Base-by-base conservation (phyloP, 257 asterid species). In the Coffea eugenioides region DNA sequence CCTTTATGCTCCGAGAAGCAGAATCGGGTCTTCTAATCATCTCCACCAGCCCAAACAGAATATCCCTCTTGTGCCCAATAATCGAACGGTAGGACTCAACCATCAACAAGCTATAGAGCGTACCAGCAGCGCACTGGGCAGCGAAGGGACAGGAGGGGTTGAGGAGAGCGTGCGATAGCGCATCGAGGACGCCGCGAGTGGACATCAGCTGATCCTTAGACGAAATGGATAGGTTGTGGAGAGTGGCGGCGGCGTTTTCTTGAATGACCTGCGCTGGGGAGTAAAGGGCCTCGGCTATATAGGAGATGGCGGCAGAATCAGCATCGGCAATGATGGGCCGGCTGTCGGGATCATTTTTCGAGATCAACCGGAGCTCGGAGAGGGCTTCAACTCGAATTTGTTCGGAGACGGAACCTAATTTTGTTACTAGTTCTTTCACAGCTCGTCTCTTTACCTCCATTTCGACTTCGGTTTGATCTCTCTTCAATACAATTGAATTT, bases 171-270 rank as follows among this genome's bases (percentile, higher is more conserved):
- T 95, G 98, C 48, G 99, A 95, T n/a, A 93, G 91, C 48, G 99
- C 95, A 87, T 95, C 99, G 70, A 95, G 99, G 8, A 92, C 82
- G 49, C 95, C 97, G 75, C 85, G 92, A 16, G 95, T 87, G n/a
- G 97, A 91, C 88, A 93, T 92, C 49, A 93, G 77, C 27, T 84
- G 86, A 6, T 92, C 93, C 83, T 92, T 93, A 67, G 95, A 86
- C 31, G 98, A 85, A 46, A 95, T 95, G 0, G 99, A 93, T 82
- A 95, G 89, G 86, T 95, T 95, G 20, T 93, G 87, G 20, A 95
- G 89, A 69, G 97, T 87, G 69, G 99, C 98, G 48, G 99, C 83
- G 74, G 99, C 97, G 90, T 92, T 95, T 77, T 95, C 99, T 76
- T 95, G 99, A 64, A 89, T 81, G 51, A 88, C 64, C 4, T 73